A percentile compares a stretch with the other conserved stretches of the same genome.
phyloP scores from a whole-genome alignment of 176 grass and related monocot genomes.

The Triticum urartu region DNA sequence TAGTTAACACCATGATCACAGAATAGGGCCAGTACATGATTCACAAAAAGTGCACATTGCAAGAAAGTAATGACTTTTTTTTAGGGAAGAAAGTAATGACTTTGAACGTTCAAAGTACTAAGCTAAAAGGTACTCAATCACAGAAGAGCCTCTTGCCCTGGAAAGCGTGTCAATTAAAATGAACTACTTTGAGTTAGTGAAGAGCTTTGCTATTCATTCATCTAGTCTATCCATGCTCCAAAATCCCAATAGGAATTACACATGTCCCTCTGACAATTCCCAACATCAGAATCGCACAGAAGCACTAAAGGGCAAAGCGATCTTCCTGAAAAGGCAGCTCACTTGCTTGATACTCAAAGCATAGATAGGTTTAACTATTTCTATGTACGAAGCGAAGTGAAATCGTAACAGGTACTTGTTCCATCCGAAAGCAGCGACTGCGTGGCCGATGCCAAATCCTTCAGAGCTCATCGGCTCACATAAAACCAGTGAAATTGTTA shows the following conservation, averaged over 20 bases:
- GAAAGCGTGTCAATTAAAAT: conserved; percentile 26
- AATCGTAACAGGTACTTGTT: conserved; percentile 39
- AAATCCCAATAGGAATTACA: conserved; percentile 3
- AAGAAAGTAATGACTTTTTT: too few species aligned
- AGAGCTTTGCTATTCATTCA: conserved; percentile 19
- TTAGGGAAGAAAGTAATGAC: not conserved
- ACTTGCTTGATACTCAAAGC: conserved; percentile 11
- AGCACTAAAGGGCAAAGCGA: conserved; percentile 13
- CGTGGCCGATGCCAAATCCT: not conserved
- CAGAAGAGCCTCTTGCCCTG: not conserved
- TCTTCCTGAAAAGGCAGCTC: conserved; percentile 19
- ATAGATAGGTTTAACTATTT: conserved; percentile 27
- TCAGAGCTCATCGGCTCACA: not conserved
- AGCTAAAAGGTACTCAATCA: not conserved
- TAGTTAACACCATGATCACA: not conserved
- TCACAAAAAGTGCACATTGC: not conserved
- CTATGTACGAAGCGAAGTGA: not conserved
- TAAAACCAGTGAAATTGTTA: too few species aligned
- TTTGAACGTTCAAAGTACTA: conserved; percentile 1
- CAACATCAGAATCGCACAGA: conserved; percentile 26
- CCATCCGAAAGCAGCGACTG: conserved; percentile 11
- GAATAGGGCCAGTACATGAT: not conserved
- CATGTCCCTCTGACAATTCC: conserved; percentile 8
- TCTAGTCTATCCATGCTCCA: conserved; percentile 11
- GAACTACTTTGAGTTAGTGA: conserved; percentile 23